phyloP scores from a whole-genome alignment of 2,329 filamentous ascomycete species.

The Penicillium sp. region DNA sequence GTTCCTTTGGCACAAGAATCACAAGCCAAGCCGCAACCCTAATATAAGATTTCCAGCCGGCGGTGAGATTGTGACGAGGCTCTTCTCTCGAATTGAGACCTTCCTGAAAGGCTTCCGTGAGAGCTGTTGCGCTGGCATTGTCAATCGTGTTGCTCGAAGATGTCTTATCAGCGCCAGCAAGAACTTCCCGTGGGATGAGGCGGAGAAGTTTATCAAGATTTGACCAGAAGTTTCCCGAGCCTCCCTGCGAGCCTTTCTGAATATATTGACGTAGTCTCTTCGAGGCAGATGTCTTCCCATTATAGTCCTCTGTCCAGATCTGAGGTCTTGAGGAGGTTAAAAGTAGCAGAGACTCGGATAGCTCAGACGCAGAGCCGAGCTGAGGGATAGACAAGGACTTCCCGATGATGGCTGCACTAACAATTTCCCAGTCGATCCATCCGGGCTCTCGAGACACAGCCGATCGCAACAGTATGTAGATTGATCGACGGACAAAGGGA shows the following conservation, averaged over 20 bases:
- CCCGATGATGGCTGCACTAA: conserved; percentile 64
- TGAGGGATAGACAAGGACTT: conserved; percentile 70
- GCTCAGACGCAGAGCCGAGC: conserved; percentile 65
- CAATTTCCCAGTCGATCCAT: conserved; percentile 56
- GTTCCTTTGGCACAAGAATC: conserved; percentile 44
- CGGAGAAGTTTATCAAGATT: conserved; percentile 58
- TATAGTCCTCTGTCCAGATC: conserved; percentile 66
- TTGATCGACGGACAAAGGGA: conserved; percentile 51
- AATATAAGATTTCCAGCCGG: conserved; percentile 72
- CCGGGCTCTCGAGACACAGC: conserved; percentile 46
- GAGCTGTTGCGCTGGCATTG: conserved; percentile 51
- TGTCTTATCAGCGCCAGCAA: conserved; percentile 26
- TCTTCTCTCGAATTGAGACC: conserved; percentile 73
- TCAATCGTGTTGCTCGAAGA: conserved; percentile 21
- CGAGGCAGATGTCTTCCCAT: conserved; percentile 51
- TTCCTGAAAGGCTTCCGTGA: conserved; percentile 62
- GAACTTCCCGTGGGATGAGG: conserved; percentile 49
- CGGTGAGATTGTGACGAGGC: conserved; percentile 58
- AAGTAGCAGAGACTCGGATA: conserved; percentile 59
- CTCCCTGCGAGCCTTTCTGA: conserved; percentile 77
- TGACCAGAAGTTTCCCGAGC: conserved; percentile 65
- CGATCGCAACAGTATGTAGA: conserved; percentile 52
- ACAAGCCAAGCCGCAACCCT: conserved; percentile 54
- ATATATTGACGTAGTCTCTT: conserved; percentile 65
- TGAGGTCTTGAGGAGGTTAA: conserved; percentile 61